Percentiles rank a stretch among this genome's conserved stretches.
These are phyloP conservation scores for Porcisia deanei DNA, from an alignment of 208 protist species.

Conservation along the genomic window DNA sequence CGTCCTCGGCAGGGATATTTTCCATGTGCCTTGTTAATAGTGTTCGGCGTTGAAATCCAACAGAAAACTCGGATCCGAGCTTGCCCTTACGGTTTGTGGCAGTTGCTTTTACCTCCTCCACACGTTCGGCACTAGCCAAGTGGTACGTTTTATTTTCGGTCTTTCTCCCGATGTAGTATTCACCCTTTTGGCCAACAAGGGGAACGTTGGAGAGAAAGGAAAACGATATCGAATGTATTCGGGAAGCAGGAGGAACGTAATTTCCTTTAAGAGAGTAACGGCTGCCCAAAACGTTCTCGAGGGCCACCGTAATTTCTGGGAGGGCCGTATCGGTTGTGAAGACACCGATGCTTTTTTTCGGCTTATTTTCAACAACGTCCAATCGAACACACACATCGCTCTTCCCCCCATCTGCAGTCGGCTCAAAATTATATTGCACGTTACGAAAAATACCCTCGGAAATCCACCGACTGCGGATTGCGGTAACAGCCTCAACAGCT, in stretches of 20 bases:
- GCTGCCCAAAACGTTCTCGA: constrained; percentile 78
- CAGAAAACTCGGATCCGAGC: constrained; percentile 54
- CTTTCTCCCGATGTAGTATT: constrained; percentile 72
- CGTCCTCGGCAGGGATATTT: constrained; percentile 31
- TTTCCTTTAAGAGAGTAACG: constrained; percentile 79
- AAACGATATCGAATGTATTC: constrained; percentile 69
- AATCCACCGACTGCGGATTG: constrained; percentile 58
- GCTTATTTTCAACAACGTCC: constrained; percentile 66
- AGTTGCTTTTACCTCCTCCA: constrained; percentile 73
- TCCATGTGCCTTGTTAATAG: constrained; percentile 57
- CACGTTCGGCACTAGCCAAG: constrained; percentile 56
- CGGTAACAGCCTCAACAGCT: constrained; percentile 52
- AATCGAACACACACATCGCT: constrained; percentile 82
- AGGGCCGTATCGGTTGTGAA: constrained; percentile 84
- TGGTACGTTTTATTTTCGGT: constrained; percentile 74
- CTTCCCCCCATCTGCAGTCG: constrained; percentile 58
- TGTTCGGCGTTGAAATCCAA: constrained; percentile 73
- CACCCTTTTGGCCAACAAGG: constrained; percentile 67
- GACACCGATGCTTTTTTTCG: constrained; percentile 76
- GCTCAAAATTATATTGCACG: constrained; percentile 87
- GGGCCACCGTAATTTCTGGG: constrained; percentile 68
- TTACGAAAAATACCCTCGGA: constrained; percentile 63
- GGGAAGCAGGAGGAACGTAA: constrained; percentile 80
- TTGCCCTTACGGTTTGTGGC: constrained; percentile 53
- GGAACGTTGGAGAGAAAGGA: constrained; percentile 83